Evolutionary conservation across 2,329 filamentous ascomycete species (phyloP), one percentile per base, ranked within the genome.

Genomic region (Leptographium procerum): DNA sequence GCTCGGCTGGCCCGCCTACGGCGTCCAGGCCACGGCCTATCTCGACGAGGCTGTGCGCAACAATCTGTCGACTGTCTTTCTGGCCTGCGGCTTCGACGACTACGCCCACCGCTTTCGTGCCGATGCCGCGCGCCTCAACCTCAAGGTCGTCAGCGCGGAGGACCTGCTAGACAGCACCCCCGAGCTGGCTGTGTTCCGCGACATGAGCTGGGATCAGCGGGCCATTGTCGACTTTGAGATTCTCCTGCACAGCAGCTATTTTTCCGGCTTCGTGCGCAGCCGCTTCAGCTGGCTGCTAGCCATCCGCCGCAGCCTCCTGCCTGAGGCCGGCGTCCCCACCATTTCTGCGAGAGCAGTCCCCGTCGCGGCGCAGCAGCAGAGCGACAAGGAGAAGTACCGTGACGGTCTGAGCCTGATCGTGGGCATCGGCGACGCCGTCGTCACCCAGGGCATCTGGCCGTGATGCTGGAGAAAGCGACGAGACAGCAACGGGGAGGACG

Each of bases 1-100:
- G 13, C 64, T 65, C 28, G 66, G 68, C 34, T 69, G 70, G 65
- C 65, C 71, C 33, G 68, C 67, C 33, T 72, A 69, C 61, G 64
- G 68, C 4, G 67, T 66, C 0, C 73, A 75, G 64, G 68, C 71
- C 2, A 61, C 66, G 3, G 66, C 68, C 2, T 74, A 73, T 60
- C 65, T 75, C 22, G 55, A 64, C 26, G 68, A 71, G 55, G 69
- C 73, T 0, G 48, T 64, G 10, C 51, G 64, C 4, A 57, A 64
- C 40, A 64, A 66, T 2, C 63, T 71, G 0, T 55, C 61, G 0
- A 47, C 70, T 45, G 66, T 75, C 14, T 75, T 74, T 60, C 68
- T 70, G 19, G 71, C 72, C 11, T 70, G 69, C 3, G 69, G 69
- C 11, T 68, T 71, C 43, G 57, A 62, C 7, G 59, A 64, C 3